phyloP scores from a whole-genome alignment of 805 yeast genomes.

The Metschnikowia cubensis region DNA sequence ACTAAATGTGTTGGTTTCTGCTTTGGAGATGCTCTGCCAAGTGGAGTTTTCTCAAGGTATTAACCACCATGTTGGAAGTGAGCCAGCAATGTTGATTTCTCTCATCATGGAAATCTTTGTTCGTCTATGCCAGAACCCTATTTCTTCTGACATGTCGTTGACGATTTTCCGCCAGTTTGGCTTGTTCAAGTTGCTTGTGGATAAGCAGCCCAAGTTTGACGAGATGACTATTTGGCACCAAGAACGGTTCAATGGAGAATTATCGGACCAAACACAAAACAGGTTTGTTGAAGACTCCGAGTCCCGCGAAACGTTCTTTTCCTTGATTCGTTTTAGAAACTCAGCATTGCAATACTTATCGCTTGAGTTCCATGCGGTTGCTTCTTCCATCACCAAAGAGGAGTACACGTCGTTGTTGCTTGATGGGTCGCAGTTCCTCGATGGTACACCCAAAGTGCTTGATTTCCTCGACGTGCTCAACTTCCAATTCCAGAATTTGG shows the following conservation, averaged over 20 bases:
- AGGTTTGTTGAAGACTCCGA: conserved; percentile 29
- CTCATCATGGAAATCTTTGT: conserved; percentile 58
- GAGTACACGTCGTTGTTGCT: conserved; percentile 53
- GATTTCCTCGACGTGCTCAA: conserved; percentile 66
- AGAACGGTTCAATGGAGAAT: conserved; percentile 39
- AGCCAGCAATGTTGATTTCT: conserved; percentile 57
- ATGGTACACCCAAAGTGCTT: conserved; percentile 64
- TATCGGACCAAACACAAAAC: conserved; percentile 27
- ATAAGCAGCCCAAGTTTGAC: conserved; percentile 53
- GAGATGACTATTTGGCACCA: conserved; percentile 52
- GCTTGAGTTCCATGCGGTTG: conserved; percentile 62
- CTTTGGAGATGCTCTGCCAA: conserved; percentile 41
- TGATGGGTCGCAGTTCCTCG: conserved; percentile 43
- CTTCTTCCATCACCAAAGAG: conserved; percentile 47
- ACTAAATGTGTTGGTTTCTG: conserved; percentile 45
- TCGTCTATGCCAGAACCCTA: conserved; percentile 53
- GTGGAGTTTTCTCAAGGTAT: conserved; percentile 32
- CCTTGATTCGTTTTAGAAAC: conserved; percentile 60
- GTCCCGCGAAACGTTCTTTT: conserved; percentile 51
- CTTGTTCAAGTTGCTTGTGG: conserved; percentile 50
- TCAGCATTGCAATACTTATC: conserved; percentile 62
- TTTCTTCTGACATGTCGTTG: conserved; percentile 51
- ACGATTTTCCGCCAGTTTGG: conserved; percentile 47
- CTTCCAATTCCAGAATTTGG: conserved; percentile 45
- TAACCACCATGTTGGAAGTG: conserved; percentile 40